These are phyloP conservation scores for Groenewaldozyma auringiensis DNA, from an alignment of 1,139 yeast genomes.

Conservation along the genomic window DNA sequence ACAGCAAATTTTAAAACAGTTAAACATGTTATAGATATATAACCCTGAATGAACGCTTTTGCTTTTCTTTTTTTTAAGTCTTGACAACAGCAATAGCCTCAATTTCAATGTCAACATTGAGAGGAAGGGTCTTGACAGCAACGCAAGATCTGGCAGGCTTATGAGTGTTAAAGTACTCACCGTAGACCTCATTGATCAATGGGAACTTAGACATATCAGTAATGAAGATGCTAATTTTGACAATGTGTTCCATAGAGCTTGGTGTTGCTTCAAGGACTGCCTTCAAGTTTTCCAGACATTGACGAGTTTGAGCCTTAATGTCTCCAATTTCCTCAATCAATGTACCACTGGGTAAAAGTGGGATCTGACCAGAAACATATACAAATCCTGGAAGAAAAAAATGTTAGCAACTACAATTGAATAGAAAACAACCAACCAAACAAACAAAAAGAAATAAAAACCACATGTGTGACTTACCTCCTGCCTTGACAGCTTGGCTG, in stretches of 20 bases:
- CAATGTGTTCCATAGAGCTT: constrained; percentile 72
- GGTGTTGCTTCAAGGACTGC: constrained; percentile 75
- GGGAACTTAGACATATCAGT: constrained; percentile 81
- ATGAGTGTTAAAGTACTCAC: constrained; percentile 68
- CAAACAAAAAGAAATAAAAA: background rate
- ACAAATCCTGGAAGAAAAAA: constrained; percentile 45
- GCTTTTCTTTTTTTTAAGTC: background rate
- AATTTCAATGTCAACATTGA: constrained; percentile 60
- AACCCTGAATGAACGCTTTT: background rate
- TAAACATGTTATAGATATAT: background rate
- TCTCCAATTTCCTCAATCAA: constrained; percentile 58
- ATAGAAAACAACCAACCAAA: constrained; percentile 1
- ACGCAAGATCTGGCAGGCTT: constrained; percentile 96
- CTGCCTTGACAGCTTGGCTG: constrained; percentile 83
- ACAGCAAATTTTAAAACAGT: background rate
- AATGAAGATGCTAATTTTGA: constrained; percentile 79
- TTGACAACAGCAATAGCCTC: constrained; percentile 75
- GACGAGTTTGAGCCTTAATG: constrained; percentile 78
- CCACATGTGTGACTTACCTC: constrained; percentile 16
- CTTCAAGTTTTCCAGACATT: constrained; percentile 67
- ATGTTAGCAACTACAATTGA: background rate
- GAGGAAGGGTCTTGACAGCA: constrained; percentile 81
- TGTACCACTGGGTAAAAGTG: constrained; percentile 69
- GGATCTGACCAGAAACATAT: constrained; percentile 94
- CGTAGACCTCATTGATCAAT: constrained; percentile 76